These are phyloP conservation scores for Achlya hypogyna DNA, from an alignment of 352 stramenopile genomes.

Conservation along the genomic window DNA sequence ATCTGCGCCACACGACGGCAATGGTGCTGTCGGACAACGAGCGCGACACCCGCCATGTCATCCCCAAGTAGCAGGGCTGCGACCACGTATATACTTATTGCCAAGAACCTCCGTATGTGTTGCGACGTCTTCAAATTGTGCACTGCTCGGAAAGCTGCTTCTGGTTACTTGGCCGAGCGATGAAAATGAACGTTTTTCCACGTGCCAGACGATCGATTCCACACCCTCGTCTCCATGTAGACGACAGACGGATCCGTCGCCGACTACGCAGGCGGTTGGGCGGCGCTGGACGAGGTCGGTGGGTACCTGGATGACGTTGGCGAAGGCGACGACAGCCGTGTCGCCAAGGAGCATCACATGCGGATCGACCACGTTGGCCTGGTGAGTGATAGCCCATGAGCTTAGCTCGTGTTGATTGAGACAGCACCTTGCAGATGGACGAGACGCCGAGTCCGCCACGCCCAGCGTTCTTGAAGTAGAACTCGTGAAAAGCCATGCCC, in stretches of 20 bases:
- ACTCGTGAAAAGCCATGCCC: constrained; percentile 17
- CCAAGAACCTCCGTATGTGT: too few species aligned
- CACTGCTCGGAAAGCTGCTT: background rate
- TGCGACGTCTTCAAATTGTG: too few species aligned
- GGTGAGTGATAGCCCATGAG: background rate
- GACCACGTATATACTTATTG: constrained; percentile 10
- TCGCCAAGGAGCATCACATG: constrained; percentile 17
- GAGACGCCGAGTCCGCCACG: constrained; percentile 8
- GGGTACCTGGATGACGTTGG: constrained; percentile 18
- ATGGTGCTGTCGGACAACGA: constrained; percentile 16
- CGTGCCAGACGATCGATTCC: constrained; percentile 6
- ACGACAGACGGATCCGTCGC: constrained; percentile 9
- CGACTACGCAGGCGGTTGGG: background rate
- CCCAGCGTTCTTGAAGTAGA: constrained; percentile 19
- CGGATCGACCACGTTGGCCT: constrained; percentile 17
- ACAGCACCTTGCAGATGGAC: constrained; percentile 8
- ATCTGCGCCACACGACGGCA: constrained; percentile 15
- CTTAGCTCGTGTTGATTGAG: background rate
- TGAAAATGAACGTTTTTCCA: constrained; percentile 21
- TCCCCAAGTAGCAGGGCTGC: background rate
- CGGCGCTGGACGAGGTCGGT: background rate
- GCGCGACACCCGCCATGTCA: constrained; percentile 13
- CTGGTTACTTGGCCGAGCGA: constrained; percentile 7
- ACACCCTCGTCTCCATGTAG: constrained; percentile 20
- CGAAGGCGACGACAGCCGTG: constrained; percentile 16